Percentiles rank a stretch among this genome's conserved stretches.
These are phyloP conservation scores for Penicillium sp. DNA, from an alignment of 2,329 filamentous ascomycete species.

Conservation along the genomic window DNA sequence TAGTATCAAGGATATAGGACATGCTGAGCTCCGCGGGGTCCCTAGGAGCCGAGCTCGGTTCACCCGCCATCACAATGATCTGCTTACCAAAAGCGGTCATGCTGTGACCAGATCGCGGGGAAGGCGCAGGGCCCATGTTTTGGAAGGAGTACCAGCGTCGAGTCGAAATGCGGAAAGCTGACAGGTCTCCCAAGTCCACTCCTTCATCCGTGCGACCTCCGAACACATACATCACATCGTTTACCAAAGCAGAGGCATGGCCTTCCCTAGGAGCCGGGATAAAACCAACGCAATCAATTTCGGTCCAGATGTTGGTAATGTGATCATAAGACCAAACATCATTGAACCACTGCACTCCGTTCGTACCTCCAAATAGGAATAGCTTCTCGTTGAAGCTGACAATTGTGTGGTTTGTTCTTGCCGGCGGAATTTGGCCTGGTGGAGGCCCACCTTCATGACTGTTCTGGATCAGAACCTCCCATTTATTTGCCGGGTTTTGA, in stretches of 20 bases:
- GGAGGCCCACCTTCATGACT: constrained; percentile 51
- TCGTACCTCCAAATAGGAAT: constrained; percentile 94
- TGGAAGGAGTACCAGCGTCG: constrained; percentile 98
- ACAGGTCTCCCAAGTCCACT: constrained; percentile 81
- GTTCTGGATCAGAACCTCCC: constrained; percentile 83
- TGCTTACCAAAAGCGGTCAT: constrained; percentile 94
- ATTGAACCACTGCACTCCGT: constrained; percentile 95
- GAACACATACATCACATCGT: constrained; percentile 99
- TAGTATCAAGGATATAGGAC: constrained; percentile 85
- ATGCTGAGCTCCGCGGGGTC: constrained; percentile 77
- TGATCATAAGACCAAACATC: constrained; percentile 97
- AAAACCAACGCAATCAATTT: constrained; percentile 93
- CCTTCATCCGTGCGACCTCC: constrained; percentile 92
- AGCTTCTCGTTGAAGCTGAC: constrained; percentile 88
- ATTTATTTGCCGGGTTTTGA: constrained; percentile 80
- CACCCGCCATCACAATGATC: constrained; percentile 83
- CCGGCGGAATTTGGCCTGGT: constrained; percentile 64
- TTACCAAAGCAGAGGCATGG: constrained; percentile 83
- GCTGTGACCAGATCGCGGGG: constrained; percentile 85
- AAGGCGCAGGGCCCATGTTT: constrained; percentile 96
- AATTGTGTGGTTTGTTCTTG: constrained; percentile 88
- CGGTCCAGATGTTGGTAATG: constrained; percentile 68
- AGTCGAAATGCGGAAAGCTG: constrained; percentile 72
- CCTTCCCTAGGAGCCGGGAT: constrained; percentile 90
- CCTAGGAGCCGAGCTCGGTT: constrained; percentile 77